Evolutionary conservation across 2,329 filamentous ascomycete genomes (phyloP), one percentile per base, ranked within the genome.

Genomic region (Aspergillus niger): DNA sequence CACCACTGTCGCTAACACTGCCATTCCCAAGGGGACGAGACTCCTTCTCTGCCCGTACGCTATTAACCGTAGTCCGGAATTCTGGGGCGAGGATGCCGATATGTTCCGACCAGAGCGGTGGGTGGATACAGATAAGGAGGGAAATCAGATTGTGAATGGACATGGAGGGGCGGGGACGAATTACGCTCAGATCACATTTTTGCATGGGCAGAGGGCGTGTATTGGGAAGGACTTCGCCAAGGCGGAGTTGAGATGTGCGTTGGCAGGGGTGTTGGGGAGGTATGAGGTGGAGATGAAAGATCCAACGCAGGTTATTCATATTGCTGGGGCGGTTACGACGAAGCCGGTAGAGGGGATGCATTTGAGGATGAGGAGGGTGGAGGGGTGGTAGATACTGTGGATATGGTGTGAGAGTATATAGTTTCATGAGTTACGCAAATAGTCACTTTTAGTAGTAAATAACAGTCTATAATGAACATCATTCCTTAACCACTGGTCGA

Each of bases 21-120:
- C 79, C 44, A 80, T 96, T 1, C 91, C 89, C 0, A 86, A 85
- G 62, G 89, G 87, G 38, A 93, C 91, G 0, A 82, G 84, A 5
- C 73, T 97, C 56, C 82, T 92, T 61, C 76, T 97, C 15, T 80
- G 81, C 2, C 83, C 85, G 0, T 84, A 82, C 82, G 91, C 89
- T 8, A 86, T 89, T 72, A 96, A 97, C 80, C 85, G 85, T 24
- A 86, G 85, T 57, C 80, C 79, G 20, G 75, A 80, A 1, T 82
- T 92, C 49, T 97, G 92, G 92, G 92, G 92, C 1, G 74, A 80
- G 0, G 88, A 92, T 65, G 91, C 90, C 0, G 78, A 77, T 11
- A 80, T 85, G 44, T 97, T 97, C 80, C 83, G 89, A 48, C 92
- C 92, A 0, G 91, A 92, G 41, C 82, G 91, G 13, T 94, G 90